Evolutionary conservation across 2,329 filamentous ascomycete genomes (phyloP), one percentile per base, ranked within the genome.

Genomic region (Fusarium pseudoanthophilum): DNA sequence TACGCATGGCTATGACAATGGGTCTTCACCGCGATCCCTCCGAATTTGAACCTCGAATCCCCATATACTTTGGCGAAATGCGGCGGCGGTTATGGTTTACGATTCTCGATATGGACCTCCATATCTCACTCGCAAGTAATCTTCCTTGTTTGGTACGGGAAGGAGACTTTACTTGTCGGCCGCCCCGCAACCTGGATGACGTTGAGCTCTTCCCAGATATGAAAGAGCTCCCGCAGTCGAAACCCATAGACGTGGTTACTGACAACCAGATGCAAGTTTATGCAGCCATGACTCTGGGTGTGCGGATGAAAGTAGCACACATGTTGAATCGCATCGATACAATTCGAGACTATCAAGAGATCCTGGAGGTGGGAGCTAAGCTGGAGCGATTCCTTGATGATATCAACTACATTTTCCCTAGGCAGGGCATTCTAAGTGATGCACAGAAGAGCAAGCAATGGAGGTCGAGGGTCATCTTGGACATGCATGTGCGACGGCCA

Each of bases 1-100:
- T 89, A 10, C 85, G 88, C 21, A 87, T 88, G 82, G 88, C 87
- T 36, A 89, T 89, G 87, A 87, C 85, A 6, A 89, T 90, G 87
- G 88, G 87, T 7, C 80, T 90, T 52, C 88, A 90, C 72, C 84
- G 87, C 8, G 88, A 90, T 60, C 87, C 88, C 6, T 85, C 85
- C 20, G 88, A 90, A 71, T 88, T 87, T 62, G 82, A 84, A 32
- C 80, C 82, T 7, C 83, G 85, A 36, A 85, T 89, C 58, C 81
- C 83, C 10, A 82, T 86, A 0, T 89, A 88, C 73, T 82, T 85
- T 49, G 85, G 84, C n/a, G 88, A 90, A 78, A 83, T 86, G 68
- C 81, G 88, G 39, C 83, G 88, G n/a, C 83, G 86, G 66, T 77
- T 90, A 30, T 90, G 88, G 88, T 88, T 84, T 57, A 87, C 87